Conservation (phyloP, 371 early-diverging fungal genomes). For the Syncephalastrum racemosum region DNA sequence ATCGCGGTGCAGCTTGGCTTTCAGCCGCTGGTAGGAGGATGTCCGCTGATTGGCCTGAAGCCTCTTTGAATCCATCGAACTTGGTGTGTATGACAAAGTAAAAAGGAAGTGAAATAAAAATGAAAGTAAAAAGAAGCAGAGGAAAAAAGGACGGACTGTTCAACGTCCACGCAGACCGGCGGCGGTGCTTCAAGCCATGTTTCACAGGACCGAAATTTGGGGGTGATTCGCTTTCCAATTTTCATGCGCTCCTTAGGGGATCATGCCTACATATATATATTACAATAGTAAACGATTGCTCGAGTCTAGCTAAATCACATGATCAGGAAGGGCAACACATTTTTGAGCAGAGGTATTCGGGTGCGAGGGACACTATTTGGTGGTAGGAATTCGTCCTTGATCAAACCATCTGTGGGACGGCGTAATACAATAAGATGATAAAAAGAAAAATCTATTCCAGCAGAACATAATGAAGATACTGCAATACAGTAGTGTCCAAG, state of each 20-base stretch:
- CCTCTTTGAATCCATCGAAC: not conserved
- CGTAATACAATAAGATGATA: too few species aligned
- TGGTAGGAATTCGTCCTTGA: too few species aligned
- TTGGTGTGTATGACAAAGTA: not conserved
- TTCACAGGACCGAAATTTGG: conserved; percentile 6
- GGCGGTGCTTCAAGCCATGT: not conserved
- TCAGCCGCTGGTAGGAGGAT: conserved; percentile 42
- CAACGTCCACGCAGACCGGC: conserved; percentile 1
- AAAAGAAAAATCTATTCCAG: too few species aligned
- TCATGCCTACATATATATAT: too few species aligned
- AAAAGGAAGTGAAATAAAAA: not conserved
- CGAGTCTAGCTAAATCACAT: too few species aligned
- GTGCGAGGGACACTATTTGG: too few species aligned
- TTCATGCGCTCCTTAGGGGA: not conserved
- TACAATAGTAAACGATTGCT: too few species aligned
- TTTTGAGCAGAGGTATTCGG: too few species aligned
- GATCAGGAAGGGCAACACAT: too few species aligned
- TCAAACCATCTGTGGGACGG: too few species aligned
- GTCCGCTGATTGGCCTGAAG: conserved; percentile 8
- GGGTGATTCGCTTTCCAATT: conserved; percentile 1
- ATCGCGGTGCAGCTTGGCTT: conserved; percentile 36
- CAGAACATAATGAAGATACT: too few species aligned
- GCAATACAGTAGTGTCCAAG: too few species aligned
- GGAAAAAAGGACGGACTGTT: not conserved
- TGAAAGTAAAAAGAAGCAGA: not conserved